Evolutionary conservation across 257 asterid species (phyloP), one percentile per base, ranked within the genome.

Genomic region (Nicotiana paniculata): DNA sequence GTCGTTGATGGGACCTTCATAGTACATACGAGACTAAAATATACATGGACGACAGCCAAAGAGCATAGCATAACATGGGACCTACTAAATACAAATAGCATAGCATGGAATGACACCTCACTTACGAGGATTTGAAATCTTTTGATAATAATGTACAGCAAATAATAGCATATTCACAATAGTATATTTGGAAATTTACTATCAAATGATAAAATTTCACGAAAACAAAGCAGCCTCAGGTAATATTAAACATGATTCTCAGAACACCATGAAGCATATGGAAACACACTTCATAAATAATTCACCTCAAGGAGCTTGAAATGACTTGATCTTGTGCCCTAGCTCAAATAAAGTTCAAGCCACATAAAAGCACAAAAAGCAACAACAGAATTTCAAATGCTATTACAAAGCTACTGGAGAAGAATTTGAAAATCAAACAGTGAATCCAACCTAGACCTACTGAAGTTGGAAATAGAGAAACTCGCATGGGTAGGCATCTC

Each of bases 401-500:
- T 72, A 46, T 12, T 64, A 28, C 39, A 35, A 69, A 78, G 32
- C 75, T 69, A 62, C n/a, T 30, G 66, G 24, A 9, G 81, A 67
- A 11, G 32, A 59, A 39, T 33, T 55, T 61, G 43, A 61, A 68
- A 86, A 80, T 37, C 55, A 77, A 84, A 55, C 70, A 83, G 80
- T 54, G 86, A 62, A 80, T 80, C 76, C 55, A 39, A 81, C 59
- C 82, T 82, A 77, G 35, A 82, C 35, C 81, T 81, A 83, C 81
- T 65, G 13, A 85, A 80, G 69, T 53, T 69, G 63, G 66, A 76
- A 83, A 80, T 77, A 18, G 78, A 87, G 90, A 86, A 91, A 90
- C 93, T 87, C 88, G 87, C 92, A 84, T 82, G 24, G 57, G 61
- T 67, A n/a, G 61, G 81, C 91, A 88, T 81, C 83, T 83, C 84